Evolutionary conservation across 2,329 filamentous ascomycete genomes (phyloP), one percentile per base, ranked within the genome.

Genomic region (Exophiala lecanii-corni): DNA sequence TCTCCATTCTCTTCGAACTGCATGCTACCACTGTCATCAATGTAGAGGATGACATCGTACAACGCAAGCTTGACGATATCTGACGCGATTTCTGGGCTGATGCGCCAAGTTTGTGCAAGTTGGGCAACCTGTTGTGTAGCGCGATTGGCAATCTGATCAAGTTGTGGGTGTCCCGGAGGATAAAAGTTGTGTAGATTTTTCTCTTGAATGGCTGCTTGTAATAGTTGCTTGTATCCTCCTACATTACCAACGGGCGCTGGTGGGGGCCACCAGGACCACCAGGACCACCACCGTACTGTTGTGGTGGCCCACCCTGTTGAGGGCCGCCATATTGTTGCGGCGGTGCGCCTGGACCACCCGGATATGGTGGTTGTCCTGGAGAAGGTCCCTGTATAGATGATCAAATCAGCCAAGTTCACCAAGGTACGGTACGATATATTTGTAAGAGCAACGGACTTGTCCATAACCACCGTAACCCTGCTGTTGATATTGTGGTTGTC

Each of bases 1-100:
- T 79, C 73, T 32, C 80, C 81, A 44, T 76, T 73, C 58, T 84
- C 79, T 56, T 83, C 79, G 51, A 84, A 83, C 43, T 76, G 71
- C 72, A 85, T 84, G 15, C 80, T 84, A 32, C 81, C 81, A 58
- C 77, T 81, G 66, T 85, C 81, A 53, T 84, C 80, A 42, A 82
- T 76, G 58, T 79, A 82, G 36, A 82, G 64, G 33, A 81, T 66
- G 26, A 81, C 71, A 55, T 82, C 79, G 59, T 78, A 82, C 18
- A 82, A 63, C 3, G 75, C 70, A 18, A 82, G 67, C 58, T 80
- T 78, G 57, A 81, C 75, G 45, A 82, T 73, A 58, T 82, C 79
- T 42, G 74, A 77, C 34, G 75, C 79, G 45, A 82, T 73, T 61
- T 82, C 79, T 50, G 70, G 70, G 5, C 71, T 71, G 36, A 82